Evolutionary conservation across 1,284 basidiomycete species (phyloP).

Genomic region (Cryptococcus sp.): DNA sequence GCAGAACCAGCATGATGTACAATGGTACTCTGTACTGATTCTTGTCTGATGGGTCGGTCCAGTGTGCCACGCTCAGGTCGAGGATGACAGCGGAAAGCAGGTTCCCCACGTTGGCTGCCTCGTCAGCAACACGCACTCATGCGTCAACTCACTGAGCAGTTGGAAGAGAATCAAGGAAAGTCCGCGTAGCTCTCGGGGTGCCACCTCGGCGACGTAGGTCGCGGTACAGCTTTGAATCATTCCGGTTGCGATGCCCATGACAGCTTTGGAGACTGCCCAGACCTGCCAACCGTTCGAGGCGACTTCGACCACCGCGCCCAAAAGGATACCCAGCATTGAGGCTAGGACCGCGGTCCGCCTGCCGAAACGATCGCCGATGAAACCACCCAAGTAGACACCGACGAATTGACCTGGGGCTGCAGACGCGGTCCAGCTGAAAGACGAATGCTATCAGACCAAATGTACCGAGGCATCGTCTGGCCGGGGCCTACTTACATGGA

Average conservation of each 20-base stretch:
- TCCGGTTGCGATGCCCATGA: not conserved
- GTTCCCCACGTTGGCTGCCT: not conserved
- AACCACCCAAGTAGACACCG: not conserved
- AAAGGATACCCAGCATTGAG: not conserved
- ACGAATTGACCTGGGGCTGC: not conserved
- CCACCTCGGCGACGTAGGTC: not conserved
- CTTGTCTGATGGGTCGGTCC: not conserved
- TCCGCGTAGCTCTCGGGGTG: not conserved
- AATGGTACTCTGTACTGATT: not conserved
- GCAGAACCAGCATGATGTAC: not conserved
- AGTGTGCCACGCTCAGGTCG: not conserved
- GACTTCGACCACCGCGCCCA: not conserved
- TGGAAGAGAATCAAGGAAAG: not conserved
- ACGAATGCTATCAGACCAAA: not conserved
- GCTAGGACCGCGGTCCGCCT: not conserved
- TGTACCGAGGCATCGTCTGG: not conserved
- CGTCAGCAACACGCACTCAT: too few species aligned
- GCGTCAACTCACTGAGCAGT: not conserved
- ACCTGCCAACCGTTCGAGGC: not conserved
- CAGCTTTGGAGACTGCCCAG: slow-evolving; percentile 3
- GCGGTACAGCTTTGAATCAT: slow-evolving; percentile 1
- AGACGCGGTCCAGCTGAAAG: not conserved
- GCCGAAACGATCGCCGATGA: not conserved
- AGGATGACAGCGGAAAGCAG: not conserved
- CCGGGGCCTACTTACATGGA: not conserved